Evolutionary conservation across 176 grass and related monocot genomes (phyloP), one percentile per base, ranked within the genome.

Genomic region (Eleusine indica): DNA sequence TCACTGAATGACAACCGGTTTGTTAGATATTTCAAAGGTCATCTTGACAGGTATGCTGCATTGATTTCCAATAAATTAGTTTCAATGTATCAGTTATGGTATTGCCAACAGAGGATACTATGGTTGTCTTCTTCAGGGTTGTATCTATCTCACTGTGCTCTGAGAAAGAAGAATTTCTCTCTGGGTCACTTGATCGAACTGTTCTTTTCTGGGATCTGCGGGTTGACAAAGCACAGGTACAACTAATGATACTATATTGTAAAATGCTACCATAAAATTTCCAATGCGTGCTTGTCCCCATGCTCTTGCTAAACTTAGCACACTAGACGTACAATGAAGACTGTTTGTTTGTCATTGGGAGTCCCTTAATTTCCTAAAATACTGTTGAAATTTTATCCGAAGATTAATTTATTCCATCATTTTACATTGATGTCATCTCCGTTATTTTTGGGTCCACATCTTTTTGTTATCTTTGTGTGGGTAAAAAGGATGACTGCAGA

Each of bases 11-110:
- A 98, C 82, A 98, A 98, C 83, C 89, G 94, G 62, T 98, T 91
- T 74, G 80, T 98, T 81, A 82, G 96, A 87, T 98, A 98, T 80
- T 98, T 98, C 47, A 98, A 98, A 83, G 96, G 96, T n/a, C 96
- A 98, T 80, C 96, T 93, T 68, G 96, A 93, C 85, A 91, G 96
- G 96, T 95, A 52, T 74, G 87, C 4, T 67, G 51, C 46, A 70
- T 54, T 83, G 60, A 70, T 35, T 18, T 75, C 2, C 37, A 46
- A 66, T 66, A 51, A 62, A 66, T 48, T 60, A 7, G 57, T 41
- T n/a, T 49, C 2, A 79, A 74, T 11, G 74, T 84, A 66, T 70
- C 2, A 18, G 47, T 74, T 86, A 43, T 78, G 67, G 74, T 43
- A 42, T 63, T 44, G 11, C 13, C 7, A 41, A 19, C 9, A 38